These are phyloP conservation scores for Mycothermus thermophilus DNA, from an alignment of 495 filamentous ascomycete species.

Conservation along the genomic window DNA sequence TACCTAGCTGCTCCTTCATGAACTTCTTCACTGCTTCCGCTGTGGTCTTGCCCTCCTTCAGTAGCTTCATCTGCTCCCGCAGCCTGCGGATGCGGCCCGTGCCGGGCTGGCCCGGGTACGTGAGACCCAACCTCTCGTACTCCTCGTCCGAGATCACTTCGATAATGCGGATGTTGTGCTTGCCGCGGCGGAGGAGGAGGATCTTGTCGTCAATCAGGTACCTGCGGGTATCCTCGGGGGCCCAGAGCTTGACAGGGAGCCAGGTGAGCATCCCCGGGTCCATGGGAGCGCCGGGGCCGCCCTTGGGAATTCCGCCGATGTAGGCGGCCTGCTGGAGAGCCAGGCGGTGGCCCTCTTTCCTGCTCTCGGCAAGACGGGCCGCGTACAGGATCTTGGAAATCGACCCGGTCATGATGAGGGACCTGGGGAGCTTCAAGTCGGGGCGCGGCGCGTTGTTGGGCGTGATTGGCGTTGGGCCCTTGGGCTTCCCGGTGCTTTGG, in stretches of 20 bases:
- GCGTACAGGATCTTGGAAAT: constrained; percentile 53
- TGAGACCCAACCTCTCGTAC: constrained; percentile 32
- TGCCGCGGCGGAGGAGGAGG: constrained; percentile 60
- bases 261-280: constrained; percentile 42
- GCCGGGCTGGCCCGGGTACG: constrained; percentile 31
- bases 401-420: constrained; percentile 45
- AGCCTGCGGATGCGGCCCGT: constrained; percentile 25
- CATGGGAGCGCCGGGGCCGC: constrained; percentile 26
- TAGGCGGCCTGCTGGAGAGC: constrained; percentile 46
- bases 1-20: constrained; percentile 1
- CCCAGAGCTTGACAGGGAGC: constrained; percentile 46
- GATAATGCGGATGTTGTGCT: constrained; percentile 66
- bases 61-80: constrained; percentile 9
- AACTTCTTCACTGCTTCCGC: constrained; percentile 5
- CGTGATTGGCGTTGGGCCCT: too few species aligned
- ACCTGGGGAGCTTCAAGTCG: constrained; percentile 51
- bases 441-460: constrained; percentile 35
- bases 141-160: constrained; percentile 59
- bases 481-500: constrained; percentile 14
- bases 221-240: constrained; percentile 39
- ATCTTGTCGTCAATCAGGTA: constrained; percentile 50
- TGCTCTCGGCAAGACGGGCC: constrained; percentile 51
- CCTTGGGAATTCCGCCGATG: constrained; percentile 42
- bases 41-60: constrained; percentile 8
- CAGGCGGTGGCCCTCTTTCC: constrained; percentile 52